phyloP scores from a whole-genome alignment of 257 asterid species.

The Petunia secreta region DNA sequence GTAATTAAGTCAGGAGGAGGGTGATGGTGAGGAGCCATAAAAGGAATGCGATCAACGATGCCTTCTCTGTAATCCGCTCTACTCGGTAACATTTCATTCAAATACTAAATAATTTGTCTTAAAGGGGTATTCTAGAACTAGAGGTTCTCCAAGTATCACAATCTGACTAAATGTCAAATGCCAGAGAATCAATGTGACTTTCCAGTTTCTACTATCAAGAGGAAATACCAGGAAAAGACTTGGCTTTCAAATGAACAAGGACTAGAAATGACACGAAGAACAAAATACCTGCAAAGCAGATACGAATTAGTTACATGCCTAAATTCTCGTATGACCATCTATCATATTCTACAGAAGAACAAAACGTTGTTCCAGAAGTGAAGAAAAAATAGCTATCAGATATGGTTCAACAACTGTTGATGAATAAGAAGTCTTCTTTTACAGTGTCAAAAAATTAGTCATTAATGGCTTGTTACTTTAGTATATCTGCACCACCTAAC shows the following conservation, averaged over 20 bases:
- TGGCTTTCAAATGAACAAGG: neutral
- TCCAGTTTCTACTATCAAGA: neutral
- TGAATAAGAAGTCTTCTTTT: neutral
- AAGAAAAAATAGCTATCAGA: neutral
- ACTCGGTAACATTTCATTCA: conserved; percentile 12
- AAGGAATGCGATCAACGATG: neutral
- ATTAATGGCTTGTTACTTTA: neutral
- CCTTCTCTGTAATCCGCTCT: neutral
- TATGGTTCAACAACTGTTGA: neutral
- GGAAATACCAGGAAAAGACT: conserved; percentile 8
- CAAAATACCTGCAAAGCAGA: neutral
- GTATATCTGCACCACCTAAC: neutral
- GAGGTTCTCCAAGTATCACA: neutral
- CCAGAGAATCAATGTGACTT: neutral
- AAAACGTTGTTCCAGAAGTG: neutral
- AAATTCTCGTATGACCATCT: conserved; percentile 6
- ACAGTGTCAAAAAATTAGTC: neutral
- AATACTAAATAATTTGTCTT: neutral
- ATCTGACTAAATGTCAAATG: conserved; percentile 11
- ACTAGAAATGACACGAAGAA: neutral
- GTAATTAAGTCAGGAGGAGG: neutral
- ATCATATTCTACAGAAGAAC: conserved; percentile 3
- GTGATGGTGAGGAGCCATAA: neutral
- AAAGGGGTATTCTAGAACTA: conserved; percentile 11
- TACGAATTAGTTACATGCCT: neutral